phyloP scores from a whole-genome alignment of 306 rosid species.

The Herpetospermum pedunculosum region DNA sequence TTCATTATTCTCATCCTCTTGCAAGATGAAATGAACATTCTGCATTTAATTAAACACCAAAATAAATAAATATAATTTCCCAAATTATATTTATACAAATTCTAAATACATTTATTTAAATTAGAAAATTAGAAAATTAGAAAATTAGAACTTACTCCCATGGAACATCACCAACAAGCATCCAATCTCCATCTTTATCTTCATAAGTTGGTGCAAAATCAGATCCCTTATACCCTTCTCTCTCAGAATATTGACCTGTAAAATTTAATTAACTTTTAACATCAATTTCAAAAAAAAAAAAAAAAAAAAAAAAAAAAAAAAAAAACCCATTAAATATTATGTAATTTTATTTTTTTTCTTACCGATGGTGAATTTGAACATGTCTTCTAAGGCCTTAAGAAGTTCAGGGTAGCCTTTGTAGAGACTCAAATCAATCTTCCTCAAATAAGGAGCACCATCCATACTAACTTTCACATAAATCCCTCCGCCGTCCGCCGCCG shows the following conservation, averaged over 20 bases:
- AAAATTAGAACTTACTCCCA: slow-evolving; percentile 47
- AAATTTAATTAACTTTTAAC: neutral
- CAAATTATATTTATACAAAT: neutral
- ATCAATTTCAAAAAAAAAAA: too few relatives aligned
- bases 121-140: neutral
- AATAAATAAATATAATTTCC: neutral
- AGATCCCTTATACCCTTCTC: slow-evolving; percentile 66
- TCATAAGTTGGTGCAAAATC: slow-evolving; percentile 72
- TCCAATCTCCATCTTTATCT: slow-evolving; percentile 92
- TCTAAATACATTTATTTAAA: neutral
- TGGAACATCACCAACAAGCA: slow-evolving; percentile 93
- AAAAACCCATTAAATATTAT: neutral
- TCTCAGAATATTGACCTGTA: slow-evolving; percentile 63
- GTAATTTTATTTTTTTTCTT: neutral
- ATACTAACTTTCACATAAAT: slow-evolving; percentile 78
- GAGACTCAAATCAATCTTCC: slow-evolving; percentile 65
- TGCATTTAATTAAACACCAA: neutral
- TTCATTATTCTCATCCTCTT: slow-evolving; percentile 10
- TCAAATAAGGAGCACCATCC: slow-evolving; percentile 97
- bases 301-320: too few relatives aligned
- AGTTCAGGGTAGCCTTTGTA: slow-evolving; percentile 56
- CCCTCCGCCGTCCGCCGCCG: slow-evolving; percentile 32
- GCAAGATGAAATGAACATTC: slow-evolving; percentile 2
- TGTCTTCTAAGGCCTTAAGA: slow-evolving; percentile 54
- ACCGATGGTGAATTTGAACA: slow-evolving; percentile 75